Evolutionary conservation across 805 yeast species (phyloP), one percentile per base, ranked within the genome.

Genomic region (Saturnispora bothae): DNA sequence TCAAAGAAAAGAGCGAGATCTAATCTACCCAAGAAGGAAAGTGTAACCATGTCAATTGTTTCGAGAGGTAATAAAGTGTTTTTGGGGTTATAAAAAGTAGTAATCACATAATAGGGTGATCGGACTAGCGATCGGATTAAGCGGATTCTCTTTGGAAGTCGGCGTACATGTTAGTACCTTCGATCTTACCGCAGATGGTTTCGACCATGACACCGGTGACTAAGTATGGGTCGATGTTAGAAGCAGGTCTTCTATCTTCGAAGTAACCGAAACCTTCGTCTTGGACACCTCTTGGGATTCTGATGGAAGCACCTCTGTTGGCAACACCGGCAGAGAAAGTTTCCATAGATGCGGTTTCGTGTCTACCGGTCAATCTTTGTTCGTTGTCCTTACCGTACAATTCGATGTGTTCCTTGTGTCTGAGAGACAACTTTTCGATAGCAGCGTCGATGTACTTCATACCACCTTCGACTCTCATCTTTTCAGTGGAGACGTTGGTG

Each of bases 211-310:
- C 86, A 74, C 97, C 98, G 41, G 96, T 88, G 49, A 92, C 97
- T 65, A 89, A 77, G 72, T 92, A 92, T 52, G 98, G 97, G 67
- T 92, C 98, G 56, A 92, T 92, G 81, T 92, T 92, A 47, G 97
- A 88, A 51, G 98, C 98, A 43, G 98, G 98, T 73, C 98, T 85
- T 75, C 98, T 84, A 70, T 92, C 98, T 76, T 92, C 98, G 57
- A 92, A 89, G 78, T 92, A 92, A 44, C 98, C 98, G 68, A 67
- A 84, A 45, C 96, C 96, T 66, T 88, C 97, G 67, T 84, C 84
- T 63, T 95, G 95, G 53, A 92, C 98, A 32, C 95, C 80, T 73
- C 98, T 82, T 69, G 98, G 98, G 62, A 92, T 92, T 78, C 98
- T 86, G 52, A 92, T 77, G 19, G 96, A 88, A 45, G 96, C 95